These are phyloP conservation scores for Saccharum spontaneum DNA, from an alignment of 176 grass and related monocot genomes.

Conservation along the genomic window DNA sequence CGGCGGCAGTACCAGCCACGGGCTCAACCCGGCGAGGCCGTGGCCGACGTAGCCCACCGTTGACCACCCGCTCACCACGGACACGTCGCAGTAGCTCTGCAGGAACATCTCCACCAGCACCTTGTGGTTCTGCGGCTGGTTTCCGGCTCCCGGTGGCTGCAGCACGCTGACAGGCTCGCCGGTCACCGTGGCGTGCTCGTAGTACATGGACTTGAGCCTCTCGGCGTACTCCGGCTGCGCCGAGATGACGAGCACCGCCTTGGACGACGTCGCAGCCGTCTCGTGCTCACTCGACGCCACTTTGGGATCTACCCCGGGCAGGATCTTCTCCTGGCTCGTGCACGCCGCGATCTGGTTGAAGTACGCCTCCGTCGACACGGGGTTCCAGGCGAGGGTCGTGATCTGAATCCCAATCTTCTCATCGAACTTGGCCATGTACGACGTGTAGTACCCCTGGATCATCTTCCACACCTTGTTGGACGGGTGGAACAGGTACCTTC, in stretches of 20 bases:
- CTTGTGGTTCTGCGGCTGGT: slow-evolving; percentile 38
- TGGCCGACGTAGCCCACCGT: slow-evolving; percentile 61
- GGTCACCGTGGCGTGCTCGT: slow-evolving; percentile 47
- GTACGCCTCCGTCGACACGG: slow-evolving; percentile 39
- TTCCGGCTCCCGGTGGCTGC: slow-evolving; percentile 30
- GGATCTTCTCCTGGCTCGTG: slow-evolving; percentile 48
- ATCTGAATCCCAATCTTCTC: slow-evolving; percentile 63
- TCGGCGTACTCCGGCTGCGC: slow-evolving; percentile 37
- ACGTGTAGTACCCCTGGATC: slow-evolving; percentile 52
- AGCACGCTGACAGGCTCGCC: slow-evolving; percentile 49
- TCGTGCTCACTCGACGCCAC: not conserved
- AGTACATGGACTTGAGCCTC: slow-evolving; percentile 55
- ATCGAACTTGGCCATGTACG: slow-evolving; percentile 44
- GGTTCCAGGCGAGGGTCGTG: slow-evolving; percentile 28
- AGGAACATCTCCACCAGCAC: slow-evolving; percentile 62
- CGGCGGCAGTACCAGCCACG: slow-evolving; percentile 46
- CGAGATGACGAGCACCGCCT: slow-evolving; percentile 56
- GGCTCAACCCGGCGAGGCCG: slow-evolving; percentile 56
- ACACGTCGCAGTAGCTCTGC: slow-evolving; percentile 66
- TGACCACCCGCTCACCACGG: slow-evolving; percentile 52
- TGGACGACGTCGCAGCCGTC: not conserved
- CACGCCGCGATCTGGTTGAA: slow-evolving; percentile 51
- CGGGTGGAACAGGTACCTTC: slow-evolving; percentile 77
- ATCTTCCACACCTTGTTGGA: slow-evolving; percentile 65
- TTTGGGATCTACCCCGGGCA: slow-evolving; percentile 41